Evolutionary conservation across 2,329 filamentous ascomycete genomes (phyloP).

Genomic region (Penicillium sp.): DNA sequence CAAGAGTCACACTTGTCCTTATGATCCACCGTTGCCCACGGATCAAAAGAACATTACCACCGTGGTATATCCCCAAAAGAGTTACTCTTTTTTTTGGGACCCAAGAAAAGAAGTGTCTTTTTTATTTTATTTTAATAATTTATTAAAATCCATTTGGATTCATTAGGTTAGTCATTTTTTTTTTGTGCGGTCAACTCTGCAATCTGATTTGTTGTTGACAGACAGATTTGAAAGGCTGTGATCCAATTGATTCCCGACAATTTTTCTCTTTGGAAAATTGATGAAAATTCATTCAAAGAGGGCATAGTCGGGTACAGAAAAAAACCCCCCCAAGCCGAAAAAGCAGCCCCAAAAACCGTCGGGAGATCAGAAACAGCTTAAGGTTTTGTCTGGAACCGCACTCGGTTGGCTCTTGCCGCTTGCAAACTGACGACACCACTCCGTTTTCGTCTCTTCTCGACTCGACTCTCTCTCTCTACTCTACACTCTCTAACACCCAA

Average conservation of each 20-base stretch:
- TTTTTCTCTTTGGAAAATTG: slow-evolving; percentile 11
- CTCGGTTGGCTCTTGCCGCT: slow-evolving; percentile 36
- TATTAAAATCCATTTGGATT: not conserved
- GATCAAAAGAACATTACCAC: slow-evolving; percentile 3
- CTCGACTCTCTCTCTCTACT: not conserved
- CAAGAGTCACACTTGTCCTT: slow-evolving; percentile 2
- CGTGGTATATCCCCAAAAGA: slow-evolving; percentile 1
- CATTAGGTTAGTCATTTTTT: slow-evolving; percentile 7
- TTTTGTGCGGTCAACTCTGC: slow-evolving; percentile 8
- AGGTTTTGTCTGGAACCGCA: slow-evolving; percentile 32
- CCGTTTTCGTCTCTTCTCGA: slow-evolving; percentile 31
- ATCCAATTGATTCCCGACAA: slow-evolving; percentile 13
- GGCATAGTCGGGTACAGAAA: not conserved
- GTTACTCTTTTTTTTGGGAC: slow-evolving; percentile 7
- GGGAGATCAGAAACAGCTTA: slow-evolving; percentile 18
- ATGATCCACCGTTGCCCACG: slow-evolving; percentile 7
- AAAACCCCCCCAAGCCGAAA: not conserved
- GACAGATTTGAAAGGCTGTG: slow-evolving; percentile 5
- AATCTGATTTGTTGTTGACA: slow-evolving; percentile 11
- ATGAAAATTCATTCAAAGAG: slow-evolving; percentile 6
- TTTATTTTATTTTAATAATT: slow-evolving; percentile 7
- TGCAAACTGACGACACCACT: slow-evolving; percentile 40
- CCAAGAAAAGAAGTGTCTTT: slow-evolving; percentile 4
- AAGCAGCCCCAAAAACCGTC: not conserved
- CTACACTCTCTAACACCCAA: not conserved